Conservation (phyloP, 129 eudicot species). For the Solidago caesia region DNA sequence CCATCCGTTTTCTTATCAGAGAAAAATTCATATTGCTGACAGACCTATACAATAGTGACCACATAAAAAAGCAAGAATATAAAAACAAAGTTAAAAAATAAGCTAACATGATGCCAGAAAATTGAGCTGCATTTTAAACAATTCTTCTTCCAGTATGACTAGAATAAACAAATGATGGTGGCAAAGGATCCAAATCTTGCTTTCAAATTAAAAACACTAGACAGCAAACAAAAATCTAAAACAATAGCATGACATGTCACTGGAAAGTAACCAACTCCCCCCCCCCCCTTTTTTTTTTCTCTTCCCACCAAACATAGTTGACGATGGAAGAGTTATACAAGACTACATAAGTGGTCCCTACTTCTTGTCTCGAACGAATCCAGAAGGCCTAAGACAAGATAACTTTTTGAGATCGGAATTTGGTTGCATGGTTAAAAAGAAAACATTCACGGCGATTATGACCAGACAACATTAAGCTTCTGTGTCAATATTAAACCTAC, state of each 20-base stretch:
- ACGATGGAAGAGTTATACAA: not conserved
- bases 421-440: not conserved
- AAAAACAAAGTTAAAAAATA: not conserved
- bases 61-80: not conserved
- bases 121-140: not conserved
- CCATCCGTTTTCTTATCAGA: slow-evolving; percentile 65
- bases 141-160: not conserved
- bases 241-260: not conserved
- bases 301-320: not conserved
- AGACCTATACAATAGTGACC: slow-evolving; percentile 55
- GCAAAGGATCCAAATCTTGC: not conserved
- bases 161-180: not conserved
- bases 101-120: not conserved
- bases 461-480: slow-evolving; percentile 9
- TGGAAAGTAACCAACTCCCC: not conserved
- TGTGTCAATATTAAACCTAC: slow-evolving; percentile 31
- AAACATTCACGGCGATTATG: not conserved
- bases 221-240: not conserved
- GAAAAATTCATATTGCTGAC: slow-evolving; percentile 95
- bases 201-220: not conserved
- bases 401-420: not conserved
- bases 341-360: not conserved
- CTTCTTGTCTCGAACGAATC: not conserved
- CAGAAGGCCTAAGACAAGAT: not conserved
- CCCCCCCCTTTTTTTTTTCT: too few species aligned